Evolutionary conservation across 2,329 filamentous ascomycete species (phyloP), one percentile per base, ranked within the genome.

Genomic region (Xylaria sp.): DNA sequence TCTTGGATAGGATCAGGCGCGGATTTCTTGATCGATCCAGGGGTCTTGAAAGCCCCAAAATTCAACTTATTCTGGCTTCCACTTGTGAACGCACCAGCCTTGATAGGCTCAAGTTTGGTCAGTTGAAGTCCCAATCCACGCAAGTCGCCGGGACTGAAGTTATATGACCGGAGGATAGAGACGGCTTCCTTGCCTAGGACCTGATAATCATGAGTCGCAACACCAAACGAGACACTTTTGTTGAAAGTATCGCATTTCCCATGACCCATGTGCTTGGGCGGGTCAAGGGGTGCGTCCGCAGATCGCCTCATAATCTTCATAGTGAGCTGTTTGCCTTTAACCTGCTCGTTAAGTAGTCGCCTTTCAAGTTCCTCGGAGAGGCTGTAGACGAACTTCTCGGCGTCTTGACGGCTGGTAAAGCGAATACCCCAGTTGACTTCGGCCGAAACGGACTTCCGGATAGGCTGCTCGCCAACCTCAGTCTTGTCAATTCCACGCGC

Each of bases 401-500:
- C 92, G 74, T 99, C 93, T n/a, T 84, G 82, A 69, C 97, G 91
- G 61, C 83, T 95, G 66, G 94, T 85, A 71, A 99, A 99, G 4
- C 94, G 87, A 58, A 99, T 96, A 2, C 95, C 94, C 94, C 94
- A 99, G 68, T 94, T 99, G 63, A 99, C 91, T 72, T 99, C 94
- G 0, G 93, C 93, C 1, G 94, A 97, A 0, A 99, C 91, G 0
- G 93, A 97, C 71, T 97, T 99, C 57, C 94, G 86, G 13, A 91
- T 79, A 0, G 88, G 84, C 69, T 95, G 89, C 59, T 93, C 89
- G 37, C 92, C 93, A 4, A 97, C 91, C 72, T 96, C 91, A 1
- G 85, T 81, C 54, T 81, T 83, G 74, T 99, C 94, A 53, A 97
- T 91, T 2, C 94, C 94, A 4, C 91, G 85, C 19, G 93, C 83